A percentile compares a stretch with the other conserved stretches of the same genome.
Evolutionary conservation across 1,139 yeast genomes (phyloP).

Genomic region (Arxiozyma bovina): DNA sequence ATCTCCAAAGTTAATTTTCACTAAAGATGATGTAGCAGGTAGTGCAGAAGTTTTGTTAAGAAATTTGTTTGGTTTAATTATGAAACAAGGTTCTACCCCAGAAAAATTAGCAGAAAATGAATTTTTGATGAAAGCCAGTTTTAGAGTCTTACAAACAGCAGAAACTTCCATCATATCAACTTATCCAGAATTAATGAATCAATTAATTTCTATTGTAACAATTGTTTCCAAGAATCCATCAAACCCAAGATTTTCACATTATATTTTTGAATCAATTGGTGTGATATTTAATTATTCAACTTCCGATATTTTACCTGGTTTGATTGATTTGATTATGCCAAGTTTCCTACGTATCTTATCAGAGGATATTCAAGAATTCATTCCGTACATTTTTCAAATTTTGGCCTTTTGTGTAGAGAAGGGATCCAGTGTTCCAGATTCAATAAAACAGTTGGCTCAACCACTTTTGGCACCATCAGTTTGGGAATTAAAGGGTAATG

Average conservation of each 20-base stretch:
- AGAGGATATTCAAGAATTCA: conserved; percentile 86
- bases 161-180: conserved; percentile 50
- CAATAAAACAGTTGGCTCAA: conserved; percentile 57
- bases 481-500: conserved; percentile 90
- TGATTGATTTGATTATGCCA: conserved; percentile 57
- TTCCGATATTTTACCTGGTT: conserved; percentile 33
- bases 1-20: conserved; percentile 48
- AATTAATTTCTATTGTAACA: conserved; percentile 58
- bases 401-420: conserved; percentile 68
- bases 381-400: conserved; percentile 86
- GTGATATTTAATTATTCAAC: conserved; percentile 54
- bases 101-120: conserved; percentile 94
- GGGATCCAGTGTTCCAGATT: conserved; percentile 44
- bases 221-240: conserved; percentile 84
- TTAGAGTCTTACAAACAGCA: conserved; percentile 71
- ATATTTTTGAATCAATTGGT: conserved; percentile 79
- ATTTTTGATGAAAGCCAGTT: conserved; percentile 77
- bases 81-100: conserved; percentile 54
- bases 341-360: conserved; percentile 58
- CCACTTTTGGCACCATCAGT: conserved; percentile 82
- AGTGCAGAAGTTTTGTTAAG: conserved; percentile 49
- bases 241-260: conserved; percentile 88
- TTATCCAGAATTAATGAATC: conserved; percentile 44
- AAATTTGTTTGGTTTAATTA: conserved; percentile 58
- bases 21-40: conserved; percentile 58